Evolutionary conservation across 2,329 filamentous ascomycete genomes (phyloP), one percentile per base, ranked within the genome.

Genomic region (Talaromyces sp.): DNA sequence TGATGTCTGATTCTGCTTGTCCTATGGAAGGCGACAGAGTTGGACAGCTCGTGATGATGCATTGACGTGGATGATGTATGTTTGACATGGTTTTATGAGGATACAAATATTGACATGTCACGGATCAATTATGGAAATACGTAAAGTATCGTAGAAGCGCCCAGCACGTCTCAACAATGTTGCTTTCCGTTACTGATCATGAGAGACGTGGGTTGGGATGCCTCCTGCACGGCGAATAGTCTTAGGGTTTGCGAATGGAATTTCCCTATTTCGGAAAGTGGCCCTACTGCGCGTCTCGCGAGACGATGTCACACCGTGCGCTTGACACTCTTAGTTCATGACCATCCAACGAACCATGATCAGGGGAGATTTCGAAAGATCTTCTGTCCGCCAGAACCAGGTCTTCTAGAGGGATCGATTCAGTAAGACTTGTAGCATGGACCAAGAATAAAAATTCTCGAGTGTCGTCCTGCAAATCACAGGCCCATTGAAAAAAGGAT

Each of bases 71-170:
- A 60, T 40, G 21, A 60, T 59, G 57, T 48, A 59, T 40, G 44
- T 52, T n/a, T 35, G 44, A 52, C 44, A 40, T 60, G 58, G 44
- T 60, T 58, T 52, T 60, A 52, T 60, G 58, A 60, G 18, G 58
- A 60, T 50, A 40, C 44, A 60, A 39, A 59, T 60, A 60, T 60
- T 48, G 58, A 60, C 58, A 39, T 48, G 58, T 59, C 57, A 50
- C 50, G 57, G 50, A 59, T 37, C 11, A 21, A 14, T 12, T 3
- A 35, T 12, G 12, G n/a, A 21, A n/a, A 18, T 33, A 7, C 42
- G 21, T 46, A 11, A 6, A 28, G 14, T 18, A 33, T 8, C 18
- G 9, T 12, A 35, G 48, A 52, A 33, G 33, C 48, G 18, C 14
- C 3, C 21, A 9, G 16, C 12, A 18, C 28, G 33, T 18, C 1